Percentiles rank a stretch among this genome's conserved stretches.
These are phyloP conservation scores for Puccinia polysora DNA, from an alignment of 1,284 basidiomycete species.

Conservation along the genomic window DNA sequence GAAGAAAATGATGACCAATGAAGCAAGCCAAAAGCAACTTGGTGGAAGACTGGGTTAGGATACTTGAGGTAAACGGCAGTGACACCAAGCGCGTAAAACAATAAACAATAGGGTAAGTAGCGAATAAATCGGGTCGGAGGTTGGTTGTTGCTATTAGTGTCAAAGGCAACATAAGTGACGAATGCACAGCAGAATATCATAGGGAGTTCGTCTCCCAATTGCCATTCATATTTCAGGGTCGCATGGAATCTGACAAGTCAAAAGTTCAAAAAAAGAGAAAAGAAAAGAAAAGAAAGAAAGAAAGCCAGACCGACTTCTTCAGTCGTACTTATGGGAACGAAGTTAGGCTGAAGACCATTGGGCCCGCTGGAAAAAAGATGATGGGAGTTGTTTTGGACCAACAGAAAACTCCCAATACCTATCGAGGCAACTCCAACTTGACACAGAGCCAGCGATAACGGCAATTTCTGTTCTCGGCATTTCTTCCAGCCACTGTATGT, in stretches of 20 bases:
- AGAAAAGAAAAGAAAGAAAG: too few relatives aligned
- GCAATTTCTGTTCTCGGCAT: constrained; percentile 5
- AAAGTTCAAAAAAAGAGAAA: constrained; percentile 46
- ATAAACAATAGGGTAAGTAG: too few relatives aligned
- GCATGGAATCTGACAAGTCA: constrained; percentile 48
- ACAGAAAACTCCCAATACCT: constrained; percentile 21
- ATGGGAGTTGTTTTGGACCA: too few relatives aligned
- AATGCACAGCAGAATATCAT: constrained; percentile 51
- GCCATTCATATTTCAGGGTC: constrained; percentile 50
- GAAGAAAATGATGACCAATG: constrained; percentile 55
- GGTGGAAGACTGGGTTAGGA: constrained; percentile 59
- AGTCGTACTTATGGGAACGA: too few relatives aligned
- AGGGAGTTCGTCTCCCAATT: constrained; percentile 52
- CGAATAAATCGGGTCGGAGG: constrained; percentile 50
- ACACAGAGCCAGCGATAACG: constrained; percentile 15
- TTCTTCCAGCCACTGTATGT: constrained; percentile 1
- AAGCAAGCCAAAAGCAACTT: constrained; percentile 57
- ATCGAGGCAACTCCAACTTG: constrained; percentile 9
- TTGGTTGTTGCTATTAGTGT: constrained; percentile 44
- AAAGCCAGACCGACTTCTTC: too few relatives aligned
- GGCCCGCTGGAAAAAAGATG: not conserved
- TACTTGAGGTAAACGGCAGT: too few relatives aligned
- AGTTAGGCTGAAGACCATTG: constrained; percentile 33
- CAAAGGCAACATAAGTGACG: constrained; percentile 49
- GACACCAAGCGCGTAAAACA: too few relatives aligned